Evolutionary conservation across 1,139 yeast genomes (phyloP), one percentile per base, ranked within the genome.

Genomic region (Taphrina sp.): DNA sequence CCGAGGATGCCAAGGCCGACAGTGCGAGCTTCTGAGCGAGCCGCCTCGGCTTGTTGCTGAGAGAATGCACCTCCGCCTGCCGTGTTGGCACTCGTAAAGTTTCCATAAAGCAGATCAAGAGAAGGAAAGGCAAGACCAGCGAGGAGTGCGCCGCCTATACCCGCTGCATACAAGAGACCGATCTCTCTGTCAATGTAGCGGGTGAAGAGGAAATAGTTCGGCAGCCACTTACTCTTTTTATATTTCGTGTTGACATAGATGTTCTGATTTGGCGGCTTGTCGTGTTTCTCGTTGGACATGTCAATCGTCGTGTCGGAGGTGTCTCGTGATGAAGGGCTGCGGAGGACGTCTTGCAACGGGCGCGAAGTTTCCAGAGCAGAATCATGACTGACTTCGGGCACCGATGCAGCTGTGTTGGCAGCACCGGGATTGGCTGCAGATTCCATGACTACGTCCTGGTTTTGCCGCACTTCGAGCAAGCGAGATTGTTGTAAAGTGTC

Each of bases 81-180:
- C 7, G 56, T 52, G 16, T 42, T 43, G 34, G 49, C 35, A n/a
- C 45, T 10, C 7, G 56, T 52, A 10, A 52, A 52, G 19, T 33
- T 35, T 19, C 56, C 56, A 31, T 52, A 52, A 17, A 52, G 42
- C 12, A 52, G 34, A 20, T 52, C 56, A 4, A 52, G 49, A 33
- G 41, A 24, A 3, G 56, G 56, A 28, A 52, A 52, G 16, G 47
- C 46, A n/a, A 52, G 37, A 19, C 56, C 56, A n/a, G 56, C 56
- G 24, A 52, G 56, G 16, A 42, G n/a, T 3, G 56, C 56, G 12
- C 35, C 38, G 16, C 29, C 36, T 5, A 33, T 52, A n/a, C 56
- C 56, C 2, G 31, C 28, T 5, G 37, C 49, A 10, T 52, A 52
- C n/a, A 52, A 33, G 19, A 36, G 20, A 16, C 35, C 38, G 12